Conservation (phyloP, 331 rosid genomes). For the Prunus yedoensis region DNA sequence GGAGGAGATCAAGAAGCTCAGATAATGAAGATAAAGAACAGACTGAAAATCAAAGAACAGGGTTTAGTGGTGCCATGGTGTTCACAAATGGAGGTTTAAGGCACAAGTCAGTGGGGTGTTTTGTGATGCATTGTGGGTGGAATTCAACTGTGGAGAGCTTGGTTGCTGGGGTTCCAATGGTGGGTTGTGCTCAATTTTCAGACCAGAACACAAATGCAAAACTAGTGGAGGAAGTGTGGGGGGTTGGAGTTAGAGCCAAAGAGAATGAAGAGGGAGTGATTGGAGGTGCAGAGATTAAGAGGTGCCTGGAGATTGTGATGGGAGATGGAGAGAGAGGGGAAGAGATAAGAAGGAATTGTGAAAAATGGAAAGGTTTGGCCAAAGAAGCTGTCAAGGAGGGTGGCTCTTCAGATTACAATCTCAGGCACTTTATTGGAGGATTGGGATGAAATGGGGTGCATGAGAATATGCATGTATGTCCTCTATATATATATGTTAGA, state of each 20-base stretch:
- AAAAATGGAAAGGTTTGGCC: slow-evolving; percentile 28
- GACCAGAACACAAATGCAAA: slow-evolving; percentile 43
- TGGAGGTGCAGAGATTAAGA: slow-evolving; percentile 18
- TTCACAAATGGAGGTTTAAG: slow-evolving; percentile 38
- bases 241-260: slow-evolving; percentile 35
- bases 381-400: slow-evolving; percentile 13
- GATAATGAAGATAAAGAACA: background rate
- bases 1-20: background rate
- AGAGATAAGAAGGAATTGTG: slow-evolving; percentile 17
- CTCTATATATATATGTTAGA: too few relatives aligned
- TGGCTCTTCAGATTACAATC: slow-evolving; percentile 26
- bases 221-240: slow-evolving; percentile 44
- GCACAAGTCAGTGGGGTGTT: slow-evolving; percentile 34
- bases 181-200: slow-evolving; percentile 20
- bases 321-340: slow-evolving; percentile 18
- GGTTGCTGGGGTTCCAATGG: slow-evolving; percentile 24
- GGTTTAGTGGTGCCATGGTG: slow-evolving; percentile 45
- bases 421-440: slow-evolving; percentile 4
- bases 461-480: too few relatives aligned
- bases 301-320: slow-evolving; percentile 30
- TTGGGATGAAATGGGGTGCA: background rate
- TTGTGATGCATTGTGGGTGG: slow-evolving; percentile 44
- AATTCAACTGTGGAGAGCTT: slow-evolving; percentile 42
- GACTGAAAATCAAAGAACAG: background rate
- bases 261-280: slow-evolving; percentile 20